Percentiles rank a stretch among this genome's conserved stretches.
Conservation (phyloP, 345 rosid species). For the Schrenkiella parvula region DNA sequence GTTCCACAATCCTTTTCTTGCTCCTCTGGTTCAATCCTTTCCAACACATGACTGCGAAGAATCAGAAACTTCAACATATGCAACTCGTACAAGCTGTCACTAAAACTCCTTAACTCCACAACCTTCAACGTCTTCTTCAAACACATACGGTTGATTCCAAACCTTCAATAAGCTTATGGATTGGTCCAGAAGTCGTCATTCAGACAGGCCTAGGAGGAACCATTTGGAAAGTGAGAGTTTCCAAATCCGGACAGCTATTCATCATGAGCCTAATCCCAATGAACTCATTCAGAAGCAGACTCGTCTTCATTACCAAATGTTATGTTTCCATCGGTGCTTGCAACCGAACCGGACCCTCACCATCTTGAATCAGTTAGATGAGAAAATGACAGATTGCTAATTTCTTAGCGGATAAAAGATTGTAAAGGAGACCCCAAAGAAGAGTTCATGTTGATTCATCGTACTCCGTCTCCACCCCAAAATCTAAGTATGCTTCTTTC, state of each 20-base stretch:
- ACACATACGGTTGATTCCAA: background rate
- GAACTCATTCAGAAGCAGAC: background rate
- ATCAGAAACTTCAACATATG: background rate
- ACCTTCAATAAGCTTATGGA: background rate
- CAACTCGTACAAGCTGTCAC: background rate
- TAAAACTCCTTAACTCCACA: background rate
- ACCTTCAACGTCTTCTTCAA: background rate
- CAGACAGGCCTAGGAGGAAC: background rate
- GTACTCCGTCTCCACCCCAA: background rate
- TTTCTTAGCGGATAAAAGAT: background rate
- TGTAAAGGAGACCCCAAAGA: background rate
- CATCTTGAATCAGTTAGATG: background rate
- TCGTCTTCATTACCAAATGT: too few species aligned
- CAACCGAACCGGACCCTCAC: background rate
- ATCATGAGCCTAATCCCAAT: background rate
- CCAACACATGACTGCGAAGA: background rate
- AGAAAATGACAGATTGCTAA: background rate
- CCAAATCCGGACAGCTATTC: conserved; percentile 1
- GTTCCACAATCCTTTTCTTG: too few species aligned
- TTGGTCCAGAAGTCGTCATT: background rate
- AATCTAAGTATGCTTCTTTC: background rate
- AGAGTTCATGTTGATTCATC: background rate
- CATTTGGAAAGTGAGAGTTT: background rate
- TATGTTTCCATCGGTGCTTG: too few species aligned
- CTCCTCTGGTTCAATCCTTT: conserved; percentile 12